These are phyloP conservation scores for Firmiana major DNA, from an alignment of 345 rosid species.

Conservation along the genomic window DNA sequence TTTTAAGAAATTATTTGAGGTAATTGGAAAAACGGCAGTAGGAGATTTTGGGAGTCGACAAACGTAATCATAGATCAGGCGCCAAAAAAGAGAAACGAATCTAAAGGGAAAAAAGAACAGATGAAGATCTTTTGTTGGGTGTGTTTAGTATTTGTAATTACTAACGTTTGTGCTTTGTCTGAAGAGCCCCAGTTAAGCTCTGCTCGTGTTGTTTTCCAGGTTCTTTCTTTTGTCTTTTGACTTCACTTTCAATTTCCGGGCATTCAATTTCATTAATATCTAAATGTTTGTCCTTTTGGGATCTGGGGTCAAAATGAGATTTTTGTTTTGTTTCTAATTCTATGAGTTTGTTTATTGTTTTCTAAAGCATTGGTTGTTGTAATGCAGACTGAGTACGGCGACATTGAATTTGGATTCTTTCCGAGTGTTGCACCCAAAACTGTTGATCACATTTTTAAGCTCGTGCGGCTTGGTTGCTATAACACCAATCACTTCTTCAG, in stretches of 20 bases:
- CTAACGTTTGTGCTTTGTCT: constrained; percentile 32
- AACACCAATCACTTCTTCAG: constrained; percentile 93
- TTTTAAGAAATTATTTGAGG: neutral
- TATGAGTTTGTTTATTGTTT: neutral
- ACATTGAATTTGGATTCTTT: constrained; percentile 86
- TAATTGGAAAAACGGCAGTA: neutral
- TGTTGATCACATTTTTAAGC: constrained; percentile 89
- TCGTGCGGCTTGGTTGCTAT: constrained; percentile 80
- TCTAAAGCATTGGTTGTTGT: constrained; percentile 4
- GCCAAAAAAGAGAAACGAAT: neutral
- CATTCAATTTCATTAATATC: neutral
- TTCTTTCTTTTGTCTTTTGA: constrained; percentile 19
- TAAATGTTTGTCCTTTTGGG: neutral
- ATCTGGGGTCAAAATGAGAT: neutral
- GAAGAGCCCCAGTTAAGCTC: constrained; percentile 71
- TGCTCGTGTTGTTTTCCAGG: constrained; percentile 96
- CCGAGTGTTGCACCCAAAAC: constrained; percentile 89
- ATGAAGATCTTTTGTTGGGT: constrained; percentile 29
- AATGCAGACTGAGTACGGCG: constrained; percentile 76
- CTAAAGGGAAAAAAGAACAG: neutral
- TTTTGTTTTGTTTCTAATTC: constrained; percentile 9
- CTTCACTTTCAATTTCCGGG: neutral
- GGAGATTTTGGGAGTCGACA: constrained; percentile 3
- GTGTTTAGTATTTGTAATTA: constrained; percentile 18
- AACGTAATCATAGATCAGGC: neutral